Evolutionary conservation across 805 yeast species (phyloP), one percentile per base, ranked within the genome.

Genomic region (Huiozyma naganishii): DNA sequence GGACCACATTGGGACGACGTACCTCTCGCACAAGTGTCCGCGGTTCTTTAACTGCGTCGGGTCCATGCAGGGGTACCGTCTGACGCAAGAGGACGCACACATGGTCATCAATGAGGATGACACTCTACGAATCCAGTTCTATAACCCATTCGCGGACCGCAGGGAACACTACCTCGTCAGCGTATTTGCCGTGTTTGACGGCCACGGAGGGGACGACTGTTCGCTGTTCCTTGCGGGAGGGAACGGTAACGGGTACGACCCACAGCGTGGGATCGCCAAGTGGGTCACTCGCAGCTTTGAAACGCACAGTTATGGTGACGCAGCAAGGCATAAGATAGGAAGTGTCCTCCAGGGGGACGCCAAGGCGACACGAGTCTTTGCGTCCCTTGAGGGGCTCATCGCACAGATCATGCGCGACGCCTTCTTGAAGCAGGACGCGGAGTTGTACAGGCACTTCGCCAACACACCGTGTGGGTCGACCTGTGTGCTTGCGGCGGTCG

Each of bases 21-120:
- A 47, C 13, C 41, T 47, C 10, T 37, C 50, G 1, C 45, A 44
- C 9, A 13, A 37, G 4, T 37, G 44, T 9, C 68, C 76, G 32
- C 58, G 76, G 40, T 71, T 59, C 43, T 59, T 79, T 32, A 80
- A 79, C 53, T 71, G 79, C 39, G 67, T 81, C 5, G 89, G 88
- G 2, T 74, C 83, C 29, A 83, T 82, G 86, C 88, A 82, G 57
- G 89, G 90, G 4, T 82, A 80, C 59, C 62, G 90, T 42, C 64
- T 77, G 53, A 71, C 81, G 6, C 84, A 83, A 77, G 90, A 83
- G 55, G 90, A 83, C 62, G 83, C 87, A 4, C 83, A 79, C 59
- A 70, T 76, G 47, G 73, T 77, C 17, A 54, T 70, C 36, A 66
- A 73, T 39, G 72, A 68, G 45, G 72, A 69, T 41, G 68, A 66